Conservation (phyloP, 2,329 filamentous ascomycete species). For the Verticillium alfalfae region DNA sequence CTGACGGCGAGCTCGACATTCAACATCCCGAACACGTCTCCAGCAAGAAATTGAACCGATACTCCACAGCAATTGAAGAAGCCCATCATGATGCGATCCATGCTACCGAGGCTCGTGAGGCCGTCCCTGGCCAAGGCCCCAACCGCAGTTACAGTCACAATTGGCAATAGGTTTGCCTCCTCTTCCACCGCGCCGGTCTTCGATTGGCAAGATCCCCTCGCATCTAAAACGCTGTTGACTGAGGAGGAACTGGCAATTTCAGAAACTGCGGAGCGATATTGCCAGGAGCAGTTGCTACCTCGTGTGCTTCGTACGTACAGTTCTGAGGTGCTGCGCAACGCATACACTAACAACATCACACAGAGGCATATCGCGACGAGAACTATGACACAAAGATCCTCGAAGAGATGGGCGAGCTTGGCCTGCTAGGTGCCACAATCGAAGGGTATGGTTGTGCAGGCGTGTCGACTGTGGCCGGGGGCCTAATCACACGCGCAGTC, state of each 20-base stretch:
- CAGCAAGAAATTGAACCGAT: neutral
- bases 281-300: conserved; percentile 82
- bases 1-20: neutral
- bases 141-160: neutral
- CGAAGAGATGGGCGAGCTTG: conserved; percentile 86
- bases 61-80: neutral
- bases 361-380: conserved; percentile 81
- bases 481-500: conserved; percentile 83
- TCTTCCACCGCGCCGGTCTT: conserved; percentile 42
- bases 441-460: conserved; percentile 86
- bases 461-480: conserved; percentile 81
- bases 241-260: conserved; percentile 87
- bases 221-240: conserved; percentile 68
- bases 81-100: neutral
- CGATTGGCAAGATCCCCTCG: conserved; percentile 89
- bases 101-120: conserved; percentile 5
- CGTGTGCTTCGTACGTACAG: conserved; percentile 69
- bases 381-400: conserved; percentile 81
- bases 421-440: conserved; percentile 81
- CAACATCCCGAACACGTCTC: neutral
- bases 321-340: too few species aligned
- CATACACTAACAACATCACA: conserved; percentile 2
- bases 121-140: conserved; percentile 10
- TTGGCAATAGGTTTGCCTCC: conserved; percentile 27
- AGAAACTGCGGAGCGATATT: conserved; percentile 89